Evolutionary conservation across 1,284 basidiomycete species (phyloP), one percentile per base, ranked within the genome.

Genomic region (Exsudoporus floridanus): DNA sequence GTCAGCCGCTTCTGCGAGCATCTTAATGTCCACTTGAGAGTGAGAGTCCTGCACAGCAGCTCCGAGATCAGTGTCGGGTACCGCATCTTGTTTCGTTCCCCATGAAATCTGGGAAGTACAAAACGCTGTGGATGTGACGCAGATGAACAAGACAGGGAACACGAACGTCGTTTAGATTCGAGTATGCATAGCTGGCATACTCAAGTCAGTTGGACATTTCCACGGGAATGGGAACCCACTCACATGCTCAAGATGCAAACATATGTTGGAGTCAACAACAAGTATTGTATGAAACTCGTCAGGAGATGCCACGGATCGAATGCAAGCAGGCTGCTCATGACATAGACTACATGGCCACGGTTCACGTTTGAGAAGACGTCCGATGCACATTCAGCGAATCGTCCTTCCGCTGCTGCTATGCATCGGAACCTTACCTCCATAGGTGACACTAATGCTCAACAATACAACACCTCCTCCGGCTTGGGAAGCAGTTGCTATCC

Each of bases 291-390:
- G 65, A 95, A 95, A 62, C 90, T 93, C 2, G 94, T 98, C 56
- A 98, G 51, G 72, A 97, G 84, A 73, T 96, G 92, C 86, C 94
- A 92, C 14, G 94, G 93, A 71, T 98, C 95, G 55, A 97, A 82
- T 0, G 94, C 91, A 16, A 98, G 73, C n/a, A 97, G 58, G 61
- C 91, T 92, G 38, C 88, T 83, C 35, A 85, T 70, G 7, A 86
- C 74, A 67, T 91, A 96, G 34, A 91, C 85, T 82, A 59, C 37
- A 52, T 54, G 23, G 1, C 21, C 25, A 40, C 28, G 8, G 23
- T 58, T 30, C 19, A 18, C 44, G 35, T 45, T 40, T 44, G 28
- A 23, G 14, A 41, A 48, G 28, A 41, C 21, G 10, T n/a, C 9
- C 46, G 41, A 41, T 10, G 16, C 18, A 23, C 19, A 41, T 39